Evolutionary conservation across 2,329 filamentous ascomycete genomes (phyloP).

Genomic region (Thermomyces lanuginosus): DNA sequence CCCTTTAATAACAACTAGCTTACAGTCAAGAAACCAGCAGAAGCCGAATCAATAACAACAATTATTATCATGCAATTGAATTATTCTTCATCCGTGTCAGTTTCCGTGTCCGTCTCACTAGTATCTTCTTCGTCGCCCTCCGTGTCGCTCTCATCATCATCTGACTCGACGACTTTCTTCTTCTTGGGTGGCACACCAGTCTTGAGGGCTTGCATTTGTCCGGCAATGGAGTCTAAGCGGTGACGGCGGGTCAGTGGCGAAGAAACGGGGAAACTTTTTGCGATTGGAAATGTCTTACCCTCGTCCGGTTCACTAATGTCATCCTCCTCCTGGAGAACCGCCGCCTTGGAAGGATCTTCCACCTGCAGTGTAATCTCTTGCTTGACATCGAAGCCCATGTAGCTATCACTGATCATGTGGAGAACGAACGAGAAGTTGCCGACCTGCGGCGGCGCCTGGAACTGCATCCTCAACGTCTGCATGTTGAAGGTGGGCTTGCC

Average conservation of each 20-base stretch:
- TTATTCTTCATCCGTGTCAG: constrained; percentile 60
- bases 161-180: constrained; percentile 43
- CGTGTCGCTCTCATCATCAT: constrained; percentile 46
- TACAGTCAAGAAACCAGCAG: no score
- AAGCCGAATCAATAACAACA: no score
- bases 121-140: constrained; percentile 45
- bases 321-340: constrained; percentile 65
- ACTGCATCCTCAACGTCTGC: constrained; percentile 93
- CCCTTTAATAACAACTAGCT: no score
- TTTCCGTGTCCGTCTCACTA: constrained; percentile 52
- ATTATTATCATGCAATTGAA: no score
- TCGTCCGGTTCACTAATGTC: constrained; percentile 97
- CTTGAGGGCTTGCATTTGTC: constrained; percentile 79
- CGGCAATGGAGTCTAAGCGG: constrained; percentile 63
- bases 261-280: constrained; percentile 6
- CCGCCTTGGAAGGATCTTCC: constrained; percentile 74
- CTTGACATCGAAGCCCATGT: constrained; percentile 85
- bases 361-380: constrained; percentile 79
- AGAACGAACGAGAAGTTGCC: constrained; percentile 91
- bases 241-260: background rate
- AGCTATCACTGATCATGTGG: constrained; percentile 87
- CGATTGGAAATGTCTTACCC: constrained; percentile 44
- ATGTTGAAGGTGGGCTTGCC: constrained; percentile 85
- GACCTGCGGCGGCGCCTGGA: constrained; percentile 80
- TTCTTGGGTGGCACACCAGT: constrained; percentile 45